phyloP scores from a whole-genome alignment of 306 rosid species.

The Cercis canadensis region DNA sequence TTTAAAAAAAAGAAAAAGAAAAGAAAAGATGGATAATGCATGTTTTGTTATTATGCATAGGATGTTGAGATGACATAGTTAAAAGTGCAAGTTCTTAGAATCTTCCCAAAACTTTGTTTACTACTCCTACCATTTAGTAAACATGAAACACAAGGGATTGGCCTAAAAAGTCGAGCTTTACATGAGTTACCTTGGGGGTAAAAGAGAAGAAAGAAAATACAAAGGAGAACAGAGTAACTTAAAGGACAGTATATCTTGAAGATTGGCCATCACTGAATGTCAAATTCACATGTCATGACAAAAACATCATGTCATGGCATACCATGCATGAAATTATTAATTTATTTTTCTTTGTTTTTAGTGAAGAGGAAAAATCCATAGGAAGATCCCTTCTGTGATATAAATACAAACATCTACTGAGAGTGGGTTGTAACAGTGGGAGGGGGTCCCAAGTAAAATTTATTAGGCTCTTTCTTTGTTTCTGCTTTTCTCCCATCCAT shows the following conservation, averaged over 20 bases:
- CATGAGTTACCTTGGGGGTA: constrained; percentile 29
- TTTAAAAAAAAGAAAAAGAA: too few species aligned
- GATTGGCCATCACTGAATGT: constrained; percentile 55
- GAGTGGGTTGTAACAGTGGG: constrained; percentile 41
- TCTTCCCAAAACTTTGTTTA: constrained; percentile 44
- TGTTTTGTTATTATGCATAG: constrained; percentile 31
- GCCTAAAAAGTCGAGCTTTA: constrained; percentile 38
- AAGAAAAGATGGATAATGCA: constrained; percentile 19
- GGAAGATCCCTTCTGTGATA: constrained; percentile 38
- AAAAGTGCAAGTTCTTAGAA: constrained; percentile 49
- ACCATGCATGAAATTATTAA: constrained; percentile 42
- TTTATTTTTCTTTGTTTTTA: background rate
- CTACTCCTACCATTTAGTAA: constrained; percentile 26
- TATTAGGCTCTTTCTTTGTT: constrained; percentile 35
- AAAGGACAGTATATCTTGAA: constrained; percentile 44
- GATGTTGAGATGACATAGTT: constrained; percentile 26
- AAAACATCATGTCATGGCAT: constrained; percentile 64
- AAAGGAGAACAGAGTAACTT: constrained; percentile 38
- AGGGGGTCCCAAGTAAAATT: constrained; percentile 55
- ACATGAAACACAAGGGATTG: constrained; percentile 41
- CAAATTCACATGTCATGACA: constrained; percentile 63
- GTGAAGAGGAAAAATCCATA: background rate
- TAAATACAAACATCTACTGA: constrained; percentile 51
- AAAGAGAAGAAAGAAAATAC: constrained; percentile 26
- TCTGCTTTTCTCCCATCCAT: constrained; percentile 21